These are phyloP conservation scores for Colletotrichum endophyticum DNA, from an alignment of 2,329 filamentous ascomycete species.

Conservation along the genomic window DNA sequence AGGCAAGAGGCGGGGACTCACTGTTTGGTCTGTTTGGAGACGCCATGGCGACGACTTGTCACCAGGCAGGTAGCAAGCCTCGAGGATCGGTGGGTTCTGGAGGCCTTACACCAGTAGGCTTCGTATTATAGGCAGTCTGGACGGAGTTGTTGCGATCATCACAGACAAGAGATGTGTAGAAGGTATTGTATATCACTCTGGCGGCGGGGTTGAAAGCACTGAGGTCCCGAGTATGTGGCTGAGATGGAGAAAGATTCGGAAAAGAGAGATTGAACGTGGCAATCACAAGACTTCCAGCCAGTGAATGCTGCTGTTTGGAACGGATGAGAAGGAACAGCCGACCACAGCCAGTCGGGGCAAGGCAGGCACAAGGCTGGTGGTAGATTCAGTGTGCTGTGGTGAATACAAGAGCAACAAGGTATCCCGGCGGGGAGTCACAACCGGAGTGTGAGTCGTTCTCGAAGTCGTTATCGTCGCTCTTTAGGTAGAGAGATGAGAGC, in stretches of 20 bases:
- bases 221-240: neutral
- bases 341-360: neutral
- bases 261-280: neutral
- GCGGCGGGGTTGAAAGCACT: neutral
- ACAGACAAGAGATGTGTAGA: neutral
- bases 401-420: neutral
- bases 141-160: constrained; percentile 13
- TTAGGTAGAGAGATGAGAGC: neutral
- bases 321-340: neutral
- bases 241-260: neutral
- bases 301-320: neutral
- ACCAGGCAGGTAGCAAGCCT: neutral
- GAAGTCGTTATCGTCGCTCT: neutral
- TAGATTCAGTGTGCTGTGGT: neutral
- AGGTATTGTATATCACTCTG: neutral
- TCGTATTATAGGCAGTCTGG: neutral
- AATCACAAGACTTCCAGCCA: neutral
- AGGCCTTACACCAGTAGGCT: neutral
- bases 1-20: neutral
- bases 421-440: neutral
- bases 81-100: neutral
- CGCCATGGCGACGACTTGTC: constrained; percentile 13
- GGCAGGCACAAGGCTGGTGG: neutral
- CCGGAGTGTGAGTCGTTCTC: neutral
- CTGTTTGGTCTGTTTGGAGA: constrained; percentile 20